Evolutionary conservation across 768 basidiomycete genomes (phyloP), one percentile per base, ranked within the genome.

Genomic region (Cystobasidium ongulense): DNA sequence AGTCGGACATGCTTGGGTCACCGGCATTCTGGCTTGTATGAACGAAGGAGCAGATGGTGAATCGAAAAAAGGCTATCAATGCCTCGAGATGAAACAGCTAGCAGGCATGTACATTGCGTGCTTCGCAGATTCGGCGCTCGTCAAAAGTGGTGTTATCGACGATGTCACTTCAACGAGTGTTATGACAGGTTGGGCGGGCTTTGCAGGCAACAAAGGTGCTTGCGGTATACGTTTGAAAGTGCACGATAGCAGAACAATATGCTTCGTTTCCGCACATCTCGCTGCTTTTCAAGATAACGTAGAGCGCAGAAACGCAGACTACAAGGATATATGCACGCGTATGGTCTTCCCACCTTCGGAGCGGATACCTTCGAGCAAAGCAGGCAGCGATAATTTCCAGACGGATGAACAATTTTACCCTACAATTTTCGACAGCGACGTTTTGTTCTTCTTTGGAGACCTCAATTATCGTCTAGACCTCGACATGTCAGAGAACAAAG

Each of bases 401-500:
- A 11, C 18, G 21, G 46, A 50, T 50, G 43, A 39, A 10, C 66
- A 31, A 13, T 25, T 50, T 15, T 64, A 68, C 70, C 43, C 52
- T 39, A 73, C 29, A 5, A 27, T 38, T 29, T 27, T 41, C 72
- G 64, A 74, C 31, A 41, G 66, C 46, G 52, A 50, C n/a, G 33
- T 54, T 27, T 31, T 72, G 10, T 78, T 80, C 75, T 80, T 79
- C 77, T 64, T 80, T 18, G 80, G 80, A 1, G 80, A 81, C 65
- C 72, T 81, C 43, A 81, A 81, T 71, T 81, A 80, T 63, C 76
- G 80, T 11, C 39, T 81, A 1, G 79, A 79, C 23, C 43, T 77
- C 43, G 72, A 72, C 13, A 79, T 78, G 41, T 73, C 77, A 35
- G 73, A 73, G 1, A 63, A 79, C 36, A 66, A 74, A 41, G 53